Conservation (phyloP, 2,329 filamentous ascomycete species). For the Clarireedia monteithiana region DNA sequence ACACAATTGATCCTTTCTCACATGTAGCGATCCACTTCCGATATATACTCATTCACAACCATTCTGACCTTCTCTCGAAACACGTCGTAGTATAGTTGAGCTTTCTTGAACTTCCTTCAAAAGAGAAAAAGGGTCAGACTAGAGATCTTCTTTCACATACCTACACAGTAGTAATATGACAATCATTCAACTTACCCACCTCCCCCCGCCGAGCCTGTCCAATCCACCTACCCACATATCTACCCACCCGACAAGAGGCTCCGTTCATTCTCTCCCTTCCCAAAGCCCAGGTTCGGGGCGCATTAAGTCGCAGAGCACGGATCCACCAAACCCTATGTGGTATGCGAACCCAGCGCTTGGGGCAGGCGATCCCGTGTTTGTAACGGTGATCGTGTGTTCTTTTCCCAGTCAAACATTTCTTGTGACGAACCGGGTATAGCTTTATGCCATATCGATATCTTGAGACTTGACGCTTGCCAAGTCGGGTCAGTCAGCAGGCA, state of each 20-base stretch:
- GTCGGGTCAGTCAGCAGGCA: no score
- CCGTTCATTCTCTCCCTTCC: background rate
- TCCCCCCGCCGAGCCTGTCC: background rate
- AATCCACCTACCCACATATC: background rate
- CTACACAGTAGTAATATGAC: no score
- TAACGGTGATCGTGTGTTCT: background rate
- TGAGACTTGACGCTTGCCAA: no score
- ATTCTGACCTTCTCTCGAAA: background rate
- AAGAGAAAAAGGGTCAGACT: background rate
- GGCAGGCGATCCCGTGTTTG: background rate
- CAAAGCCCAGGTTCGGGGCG: background rate
- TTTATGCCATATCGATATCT: no score
- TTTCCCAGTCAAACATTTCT: background rate
- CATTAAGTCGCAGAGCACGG: background rate
- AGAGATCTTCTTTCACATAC: no score
- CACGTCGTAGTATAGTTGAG: background rate
- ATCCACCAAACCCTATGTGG: background rate
- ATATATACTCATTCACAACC: background rate
- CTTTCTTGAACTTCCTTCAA: background rate
- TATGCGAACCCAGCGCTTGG: background rate
- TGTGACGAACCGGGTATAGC: background rate
- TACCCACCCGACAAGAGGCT: background rate
- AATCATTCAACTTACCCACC: no score
- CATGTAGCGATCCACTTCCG: background rate
- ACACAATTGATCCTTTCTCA: background rate